Evolutionary conservation across 1,284 basidiomycete genomes (phyloP).

Genomic region (Apiotrichum montevideense): DNA sequence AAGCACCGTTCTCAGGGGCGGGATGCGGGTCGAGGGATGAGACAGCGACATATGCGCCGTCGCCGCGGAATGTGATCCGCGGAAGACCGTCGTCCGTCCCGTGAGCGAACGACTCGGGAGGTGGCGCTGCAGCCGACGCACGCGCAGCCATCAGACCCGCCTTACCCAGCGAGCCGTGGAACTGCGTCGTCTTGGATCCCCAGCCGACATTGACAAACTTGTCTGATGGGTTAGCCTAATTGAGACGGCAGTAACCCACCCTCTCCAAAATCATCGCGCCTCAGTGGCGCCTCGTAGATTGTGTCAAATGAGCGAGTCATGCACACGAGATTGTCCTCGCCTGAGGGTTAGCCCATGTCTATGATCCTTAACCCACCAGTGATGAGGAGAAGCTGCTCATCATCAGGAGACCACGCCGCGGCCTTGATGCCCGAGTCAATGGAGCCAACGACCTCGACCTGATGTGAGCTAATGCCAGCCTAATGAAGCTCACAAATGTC

Average conservation of each 20-base stretch:
- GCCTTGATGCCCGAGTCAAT: slow-evolving; percentile 77
- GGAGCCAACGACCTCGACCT: slow-evolving; percentile 72
- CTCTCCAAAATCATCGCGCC: slow-evolving; percentile 75
- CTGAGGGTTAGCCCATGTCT: slow-evolving; percentile 42
- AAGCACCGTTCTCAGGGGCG: background rate
- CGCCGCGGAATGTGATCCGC: slow-evolving; percentile 86
- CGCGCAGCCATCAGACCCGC: slow-evolving; percentile 56
- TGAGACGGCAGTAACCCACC: slow-evolving; percentile 48
- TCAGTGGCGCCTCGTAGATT: slow-evolving; percentile 67
- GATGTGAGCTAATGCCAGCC: slow-evolving; percentile 17
- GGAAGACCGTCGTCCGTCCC: slow-evolving; percentile 67
- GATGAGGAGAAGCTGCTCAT: slow-evolving; percentile 70
- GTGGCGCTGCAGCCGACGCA: slow-evolving; percentile 49
- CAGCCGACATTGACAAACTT: slow-evolving; percentile 92
- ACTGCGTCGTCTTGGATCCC: slow-evolving; percentile 96
- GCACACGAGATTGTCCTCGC: slow-evolving; percentile 71
- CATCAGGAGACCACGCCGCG: slow-evolving; percentile 86
- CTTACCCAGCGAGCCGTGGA: slow-evolving; percentile 94
- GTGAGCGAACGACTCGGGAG: slow-evolving; percentile 43
- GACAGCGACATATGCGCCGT: slow-evolving; percentile 81
- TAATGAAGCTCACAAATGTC: slow-evolving; percentile 26
- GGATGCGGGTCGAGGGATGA: slow-evolving; percentile 57
- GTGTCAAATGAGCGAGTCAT: slow-evolving; percentile 89
- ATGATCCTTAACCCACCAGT: slow-evolving; percentile 54
- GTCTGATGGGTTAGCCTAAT: slow-evolving; percentile 52